Evolutionary conservation across 164 flowering plant species (phyloP).

Genomic region (Annona squamosa): DNA sequence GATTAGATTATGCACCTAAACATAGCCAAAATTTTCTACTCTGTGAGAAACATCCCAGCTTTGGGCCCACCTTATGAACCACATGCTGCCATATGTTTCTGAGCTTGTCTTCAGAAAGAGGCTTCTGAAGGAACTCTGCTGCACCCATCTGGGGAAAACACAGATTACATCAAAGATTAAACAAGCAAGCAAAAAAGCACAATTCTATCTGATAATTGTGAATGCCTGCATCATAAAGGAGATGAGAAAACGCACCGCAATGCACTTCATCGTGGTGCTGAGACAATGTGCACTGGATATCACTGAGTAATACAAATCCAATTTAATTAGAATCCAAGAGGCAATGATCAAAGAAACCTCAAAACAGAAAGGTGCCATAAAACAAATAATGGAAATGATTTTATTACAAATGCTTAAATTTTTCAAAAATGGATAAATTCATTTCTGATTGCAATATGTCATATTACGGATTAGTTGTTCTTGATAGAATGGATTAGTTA

Average conservation of each 20-base stretch:
- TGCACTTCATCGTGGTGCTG: slow-evolving; percentile 83
- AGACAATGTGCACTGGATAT: slow-evolving; percentile 57
- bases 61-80: slow-evolving; percentile 62
- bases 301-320: slow-evolving; percentile 41
- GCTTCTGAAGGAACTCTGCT: slow-evolving; percentile 74
- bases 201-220: neutral
- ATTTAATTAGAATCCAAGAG: neutral
- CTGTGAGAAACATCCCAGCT: neutral
- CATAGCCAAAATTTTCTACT: neutral
- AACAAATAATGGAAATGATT: no score
- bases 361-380: no score
- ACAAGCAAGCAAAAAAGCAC: neutral
- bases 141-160: slow-evolving; percentile 70
- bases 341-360: no score
- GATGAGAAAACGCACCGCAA: slow-evolving; percentile 41
- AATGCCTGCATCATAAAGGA: neutral
- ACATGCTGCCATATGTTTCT: slow-evolving; percentile 91
- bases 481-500: no score
- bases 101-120: slow-evolving; percentile 77
- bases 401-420: no score
- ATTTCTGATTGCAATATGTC: no score
- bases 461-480: no score
- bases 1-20: neutral
- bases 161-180: neutral
- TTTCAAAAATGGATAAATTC: no score